phyloP scores from a whole-genome alignment of 345 rosid genomes.

The Arabis alpina region DNA sequence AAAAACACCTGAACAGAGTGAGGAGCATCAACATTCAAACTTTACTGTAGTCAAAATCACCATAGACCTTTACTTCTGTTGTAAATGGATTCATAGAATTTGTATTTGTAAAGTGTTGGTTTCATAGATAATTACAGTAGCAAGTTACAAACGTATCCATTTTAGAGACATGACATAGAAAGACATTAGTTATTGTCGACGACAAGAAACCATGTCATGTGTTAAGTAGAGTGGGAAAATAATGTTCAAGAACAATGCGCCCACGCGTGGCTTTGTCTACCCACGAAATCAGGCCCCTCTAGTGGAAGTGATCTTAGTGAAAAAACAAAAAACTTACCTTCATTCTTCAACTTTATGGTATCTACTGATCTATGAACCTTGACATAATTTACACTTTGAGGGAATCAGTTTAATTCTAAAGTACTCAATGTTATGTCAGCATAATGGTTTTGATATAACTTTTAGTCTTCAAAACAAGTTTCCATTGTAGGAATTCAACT shows the following conservation, averaged over 20 bases:
- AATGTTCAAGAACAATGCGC: conserved; percentile 65
- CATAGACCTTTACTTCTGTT: conserved; percentile 8
- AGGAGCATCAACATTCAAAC: background rate
- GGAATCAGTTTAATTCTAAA: background rate
- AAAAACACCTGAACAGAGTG: background rate
- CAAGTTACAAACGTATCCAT: background rate
- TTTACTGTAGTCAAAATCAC: background rate
- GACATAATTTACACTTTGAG: background rate
- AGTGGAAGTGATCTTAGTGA: conserved; percentile 66
- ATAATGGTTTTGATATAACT: conserved; percentile 13
- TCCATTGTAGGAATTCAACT: conserved; percentile 23
- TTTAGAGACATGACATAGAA: background rate
- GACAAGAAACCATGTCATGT: conserved; percentile 4
- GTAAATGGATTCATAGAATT: conserved; percentile 1
- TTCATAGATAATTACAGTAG: conserved; percentile 9
- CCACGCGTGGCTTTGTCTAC: conserved; percentile 39
- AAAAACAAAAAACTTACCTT: background rate
- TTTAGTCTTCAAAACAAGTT: conserved; percentile 21
- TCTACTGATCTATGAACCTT: background rate
- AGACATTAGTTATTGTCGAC: background rate
- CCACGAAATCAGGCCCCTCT: conserved; percentile 42
- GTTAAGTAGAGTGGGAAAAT: conserved; percentile 45
- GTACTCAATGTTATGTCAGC: background rate
- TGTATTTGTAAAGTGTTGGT: conserved; percentile 14
- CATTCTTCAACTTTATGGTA: background rate